A percentile compares a stretch with the other conserved stretches of the same genome.
Conservation (phyloP, 2,329 filamentous ascomycete genomes). For the Zasmidium angulare region DNA sequence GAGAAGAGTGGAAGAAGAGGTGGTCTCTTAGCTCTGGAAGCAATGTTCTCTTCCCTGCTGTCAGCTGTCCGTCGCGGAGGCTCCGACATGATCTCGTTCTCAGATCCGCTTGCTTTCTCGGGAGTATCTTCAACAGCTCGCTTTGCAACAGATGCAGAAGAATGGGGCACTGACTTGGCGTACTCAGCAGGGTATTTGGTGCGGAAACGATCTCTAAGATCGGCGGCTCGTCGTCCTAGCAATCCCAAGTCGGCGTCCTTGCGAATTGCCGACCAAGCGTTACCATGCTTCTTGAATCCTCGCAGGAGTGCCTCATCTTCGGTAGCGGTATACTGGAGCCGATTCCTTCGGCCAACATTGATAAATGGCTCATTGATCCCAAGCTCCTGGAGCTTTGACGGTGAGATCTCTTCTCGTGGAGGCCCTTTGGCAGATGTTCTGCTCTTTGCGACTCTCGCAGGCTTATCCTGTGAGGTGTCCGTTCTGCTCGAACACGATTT, state of each 20-base stretch:
- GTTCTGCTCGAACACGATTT: background rate
- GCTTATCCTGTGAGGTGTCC: background rate
- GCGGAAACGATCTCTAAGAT: slow-evolving; percentile 62
- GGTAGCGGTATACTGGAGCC: slow-evolving; percentile 55
- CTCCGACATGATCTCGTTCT: background rate
- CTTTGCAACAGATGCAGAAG: slow-evolving; percentile 1
- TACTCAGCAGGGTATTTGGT: slow-evolving; percentile 60
- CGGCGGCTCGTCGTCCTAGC: slow-evolving; percentile 54
- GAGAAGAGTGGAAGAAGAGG: slow-evolving; percentile 22
- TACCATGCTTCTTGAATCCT: slow-evolving; percentile 60
- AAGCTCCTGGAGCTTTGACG: slow-evolving; percentile 40
- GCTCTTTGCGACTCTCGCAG: background rate
- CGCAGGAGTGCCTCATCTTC: slow-evolving; percentile 60
- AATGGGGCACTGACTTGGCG: slow-evolving; percentile 42
- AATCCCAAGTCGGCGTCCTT: slow-evolving; percentile 56
- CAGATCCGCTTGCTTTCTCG: background rate
- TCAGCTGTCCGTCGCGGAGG: background rate
- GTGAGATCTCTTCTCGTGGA: slow-evolving; percentile 27
- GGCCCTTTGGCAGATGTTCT: slow-evolving; percentile 19
- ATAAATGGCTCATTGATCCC: slow-evolving; percentile 52
- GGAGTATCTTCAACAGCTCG: background rate
- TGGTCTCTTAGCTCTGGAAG: background rate
- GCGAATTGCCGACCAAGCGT: slow-evolving; percentile 60
- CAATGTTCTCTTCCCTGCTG: background rate
- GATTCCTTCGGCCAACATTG: slow-evolving; percentile 52